Base-by-base conservation (phyloP, 208 protist species). In the Crithidia brevicula region DNA sequence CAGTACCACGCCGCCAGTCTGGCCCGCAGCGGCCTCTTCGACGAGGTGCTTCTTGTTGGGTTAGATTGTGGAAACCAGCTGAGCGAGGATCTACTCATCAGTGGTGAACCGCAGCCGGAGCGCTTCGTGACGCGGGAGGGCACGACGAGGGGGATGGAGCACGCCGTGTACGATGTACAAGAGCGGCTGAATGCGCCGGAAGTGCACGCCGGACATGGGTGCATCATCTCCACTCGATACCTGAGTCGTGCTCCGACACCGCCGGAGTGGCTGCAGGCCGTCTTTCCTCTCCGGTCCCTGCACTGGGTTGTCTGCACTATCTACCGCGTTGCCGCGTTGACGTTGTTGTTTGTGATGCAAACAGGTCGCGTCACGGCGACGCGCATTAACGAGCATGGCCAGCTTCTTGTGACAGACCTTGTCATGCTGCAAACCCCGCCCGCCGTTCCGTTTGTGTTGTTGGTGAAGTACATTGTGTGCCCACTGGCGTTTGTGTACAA, bases 1-100 rank as follows among this genome's bases (percentile, higher is more conserved):
- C 90, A 96, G 67, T 96, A 96, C 76, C 94, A 98, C 66, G 82
- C 89, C 33, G 51, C 77, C 10, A 94, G 85, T 57, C 79, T 97
- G 18, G 83, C 86, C 5, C 59, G 57, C 33, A 82, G 83, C 69
- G 86, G 86, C 15, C 69, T 85, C 45, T 93, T 95, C 58, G 80
- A 92, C 56, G 83, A 92, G 52, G 73, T 95, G 10, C 61, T 89
- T 40, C 72, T 94, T 11, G 81, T 97, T 18, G 89, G 89, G 7
- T 68, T 92, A 47, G 76, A 93, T 61, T 79, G 77, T 56, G 86
- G 88, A 15, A 94, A 92, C 67, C 62, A 73, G 25, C 78, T 95
- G 36, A 89, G 77, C 52, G 89, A 97, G 28, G 61, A 65, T 18
- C 62, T 97, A 20, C 67, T 71, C 23, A 40, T 67, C 31, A 81